These are phyloP conservation scores for Lepiota subincarnata DNA, from an alignment of 768 basidiomycete species.

Conservation along the genomic window DNA sequence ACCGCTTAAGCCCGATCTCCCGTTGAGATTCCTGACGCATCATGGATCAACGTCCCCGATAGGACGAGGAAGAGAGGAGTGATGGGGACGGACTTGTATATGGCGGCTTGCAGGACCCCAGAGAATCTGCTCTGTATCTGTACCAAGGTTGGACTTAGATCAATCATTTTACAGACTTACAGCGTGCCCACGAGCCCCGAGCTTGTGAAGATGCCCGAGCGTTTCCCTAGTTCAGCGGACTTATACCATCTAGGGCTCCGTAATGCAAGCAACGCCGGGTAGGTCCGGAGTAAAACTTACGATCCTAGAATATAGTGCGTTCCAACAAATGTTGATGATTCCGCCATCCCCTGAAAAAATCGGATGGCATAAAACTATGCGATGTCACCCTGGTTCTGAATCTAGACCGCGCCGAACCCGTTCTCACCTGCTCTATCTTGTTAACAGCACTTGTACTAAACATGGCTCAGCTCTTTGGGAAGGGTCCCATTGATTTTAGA, in stretches of 20 bases:
- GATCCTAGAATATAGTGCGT: slow-evolving; percentile 71
- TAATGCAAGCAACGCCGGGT: background rate
- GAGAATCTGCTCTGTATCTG: slow-evolving; percentile 43
- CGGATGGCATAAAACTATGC: slow-evolving; percentile 61
- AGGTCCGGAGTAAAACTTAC: slow-evolving; percentile 32
- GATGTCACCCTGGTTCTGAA: too few species aligned
- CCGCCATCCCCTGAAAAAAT: slow-evolving; percentile 69
- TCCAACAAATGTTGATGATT: slow-evolving; percentile 75
- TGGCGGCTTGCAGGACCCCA: slow-evolving; percentile 58
- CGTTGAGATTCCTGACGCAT: slow-evolving; percentile 45
- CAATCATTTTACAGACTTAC: slow-evolving; percentile 29
- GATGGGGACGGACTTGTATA: slow-evolving; percentile 44
- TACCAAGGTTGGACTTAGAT: background rate
- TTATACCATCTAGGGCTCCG: slow-evolving; percentile 56
- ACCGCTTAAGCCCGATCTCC: slow-evolving; percentile 48
- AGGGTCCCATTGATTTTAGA: background rate
- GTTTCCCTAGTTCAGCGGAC: slow-evolving; percentile 63
- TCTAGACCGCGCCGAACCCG: too few species aligned
- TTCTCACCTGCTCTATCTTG: slow-evolving; percentile 50
- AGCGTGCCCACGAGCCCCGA: slow-evolving; percentile 59
- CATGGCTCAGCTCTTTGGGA: background rate
- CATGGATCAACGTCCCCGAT: background rate
- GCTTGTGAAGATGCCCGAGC: slow-evolving; percentile 68
- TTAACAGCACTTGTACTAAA: slow-evolving; percentile 51
- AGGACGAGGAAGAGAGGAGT: background rate